These are phyloP conservation scores for Cordyceps sp. DNA, from an alignment of 2,329 filamentous ascomycete species.

Conservation along the genomic window DNA sequence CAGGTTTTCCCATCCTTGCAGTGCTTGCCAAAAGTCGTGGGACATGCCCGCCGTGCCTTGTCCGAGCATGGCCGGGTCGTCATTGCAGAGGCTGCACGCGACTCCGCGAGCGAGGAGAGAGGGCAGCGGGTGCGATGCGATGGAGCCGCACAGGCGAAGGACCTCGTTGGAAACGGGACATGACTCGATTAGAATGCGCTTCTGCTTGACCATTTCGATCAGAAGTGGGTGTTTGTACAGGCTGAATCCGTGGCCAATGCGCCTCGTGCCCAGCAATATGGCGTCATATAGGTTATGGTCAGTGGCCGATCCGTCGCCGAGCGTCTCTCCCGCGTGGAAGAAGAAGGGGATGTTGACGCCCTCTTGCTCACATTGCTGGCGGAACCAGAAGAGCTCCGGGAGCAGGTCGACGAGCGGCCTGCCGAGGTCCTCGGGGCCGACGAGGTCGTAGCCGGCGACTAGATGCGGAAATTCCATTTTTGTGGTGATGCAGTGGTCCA, in stretches of 20 bases:
- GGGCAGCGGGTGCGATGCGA: conserved; percentile 66
- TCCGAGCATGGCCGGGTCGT: conserved; percentile 78
- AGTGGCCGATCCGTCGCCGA: conserved; percentile 55
- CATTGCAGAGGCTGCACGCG: conserved; percentile 69
- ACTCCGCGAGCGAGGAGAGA: conserved; percentile 75
- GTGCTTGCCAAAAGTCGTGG: conserved; percentile 85
- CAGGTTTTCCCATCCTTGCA: conserved; percentile 84
- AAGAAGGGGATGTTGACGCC: conserved; percentile 80
- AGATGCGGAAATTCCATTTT: conserved; percentile 67
- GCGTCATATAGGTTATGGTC: conserved; percentile 82
- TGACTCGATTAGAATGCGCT: conserved; percentile 73
- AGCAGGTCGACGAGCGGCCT: conserved; percentile 60
- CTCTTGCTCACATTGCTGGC: conserved; percentile 63
- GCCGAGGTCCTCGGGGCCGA: conserved; percentile 73
- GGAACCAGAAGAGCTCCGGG: conserved; percentile 86
- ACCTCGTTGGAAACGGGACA: conserved; percentile 89
- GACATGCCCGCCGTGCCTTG: conserved; percentile 70
- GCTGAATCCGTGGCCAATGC: conserved; percentile 80
- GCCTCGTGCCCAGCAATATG: conserved; percentile 66
- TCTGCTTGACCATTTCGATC: conserved; percentile 76
- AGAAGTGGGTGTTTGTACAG: conserved; percentile 85
- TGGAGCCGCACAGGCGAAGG: conserved; percentile 58
- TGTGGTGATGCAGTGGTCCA: conserved; percentile 74
- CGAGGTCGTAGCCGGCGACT: conserved; percentile 76
- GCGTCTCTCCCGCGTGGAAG: conserved; percentile 83